These are phyloP conservation scores for Tolypocladium capitatum DNA, from an alignment of 2,329 filamentous ascomycete genomes.

Conservation along the genomic window DNA sequence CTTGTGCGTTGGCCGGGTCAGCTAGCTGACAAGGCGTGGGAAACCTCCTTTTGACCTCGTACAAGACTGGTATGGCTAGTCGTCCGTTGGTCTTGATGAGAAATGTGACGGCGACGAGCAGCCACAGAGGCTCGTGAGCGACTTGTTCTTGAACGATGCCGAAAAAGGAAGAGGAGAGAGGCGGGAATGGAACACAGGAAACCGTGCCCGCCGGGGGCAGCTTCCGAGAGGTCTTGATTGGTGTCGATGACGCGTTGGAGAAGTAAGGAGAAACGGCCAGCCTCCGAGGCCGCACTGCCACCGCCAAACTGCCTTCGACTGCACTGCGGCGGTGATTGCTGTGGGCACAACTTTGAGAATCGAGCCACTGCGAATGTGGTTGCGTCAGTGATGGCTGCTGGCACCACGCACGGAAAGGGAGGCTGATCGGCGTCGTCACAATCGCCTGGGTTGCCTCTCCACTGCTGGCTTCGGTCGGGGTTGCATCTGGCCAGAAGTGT, in stretches of 20 bases:
- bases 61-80: constrained; percentile 64
- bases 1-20: constrained; percentile 29
- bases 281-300: not conserved
- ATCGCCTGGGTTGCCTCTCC: not conserved
- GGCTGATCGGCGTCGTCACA: constrained; percentile 4
- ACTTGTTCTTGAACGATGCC: constrained; percentile 78
- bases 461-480: not conserved
- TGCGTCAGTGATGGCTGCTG: not conserved
- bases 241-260: constrained; percentile 4
- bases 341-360: not conserved
- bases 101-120: constrained; percentile 73
- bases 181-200: constrained; percentile 52
- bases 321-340: not conserved
- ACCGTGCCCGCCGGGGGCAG: constrained; percentile 30
- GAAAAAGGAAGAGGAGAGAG: constrained; percentile 48
- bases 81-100: constrained; percentile 68
- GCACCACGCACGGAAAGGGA: not conserved
- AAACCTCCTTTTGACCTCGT: constrained; percentile 52
- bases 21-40: constrained; percentile 53
- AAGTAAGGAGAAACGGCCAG: constrained; percentile 21
- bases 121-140: constrained; percentile 59
- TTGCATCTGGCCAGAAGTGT: constrained; percentile 14
- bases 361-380: not conserved
- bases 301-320: not conserved
- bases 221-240: constrained; percentile 9